A percentile compares a stretch with the other conserved stretches of the same genome.
phyloP scores from a whole-genome alignment of 441 rosid genomes.

The Gossypium trilobum region DNA sequence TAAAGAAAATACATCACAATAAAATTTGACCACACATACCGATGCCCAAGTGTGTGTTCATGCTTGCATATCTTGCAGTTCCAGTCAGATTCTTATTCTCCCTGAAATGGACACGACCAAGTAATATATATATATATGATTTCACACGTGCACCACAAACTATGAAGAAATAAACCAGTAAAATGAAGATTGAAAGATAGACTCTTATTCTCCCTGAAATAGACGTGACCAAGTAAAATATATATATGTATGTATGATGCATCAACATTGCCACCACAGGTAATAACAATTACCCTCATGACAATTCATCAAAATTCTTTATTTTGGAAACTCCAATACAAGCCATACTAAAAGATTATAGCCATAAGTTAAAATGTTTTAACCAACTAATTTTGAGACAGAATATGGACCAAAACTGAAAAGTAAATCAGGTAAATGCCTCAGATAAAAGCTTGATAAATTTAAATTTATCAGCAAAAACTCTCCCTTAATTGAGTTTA shows the following conservation, averaged over 20 bases:
- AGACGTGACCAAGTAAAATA: too few species aligned
- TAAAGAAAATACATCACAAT: neutral
- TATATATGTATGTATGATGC: neutral
- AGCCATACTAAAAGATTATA: neutral
- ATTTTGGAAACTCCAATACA: neutral
- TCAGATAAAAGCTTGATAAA: neutral
- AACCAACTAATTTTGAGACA: neutral
- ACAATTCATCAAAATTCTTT: neutral
- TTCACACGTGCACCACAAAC: neutral
- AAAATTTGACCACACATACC: slow-evolving; percentile 33
- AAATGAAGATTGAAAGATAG: neutral
- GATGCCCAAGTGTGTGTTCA: slow-evolving; percentile 95
- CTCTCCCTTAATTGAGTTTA: neutral
- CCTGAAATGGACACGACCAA: slow-evolving; percentile 40
- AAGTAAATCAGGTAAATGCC: neutral
- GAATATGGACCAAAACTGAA: neutral
- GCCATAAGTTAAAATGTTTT: neutral
- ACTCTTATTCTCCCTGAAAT: too few species aligned
- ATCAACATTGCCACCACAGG: neutral
- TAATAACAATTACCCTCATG: neutral
- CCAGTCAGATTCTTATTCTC: slow-evolving; percentile 95
- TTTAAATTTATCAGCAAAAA: neutral
- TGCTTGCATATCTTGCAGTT: slow-evolving; percentile 98
- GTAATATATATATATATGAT: neutral
- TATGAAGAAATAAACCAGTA: neutral